These are phyloP conservation scores for Coemansia sp. DNA, from an alignment of 192 early-diverging fungal genomes.

Conservation along the genomic window DNA sequence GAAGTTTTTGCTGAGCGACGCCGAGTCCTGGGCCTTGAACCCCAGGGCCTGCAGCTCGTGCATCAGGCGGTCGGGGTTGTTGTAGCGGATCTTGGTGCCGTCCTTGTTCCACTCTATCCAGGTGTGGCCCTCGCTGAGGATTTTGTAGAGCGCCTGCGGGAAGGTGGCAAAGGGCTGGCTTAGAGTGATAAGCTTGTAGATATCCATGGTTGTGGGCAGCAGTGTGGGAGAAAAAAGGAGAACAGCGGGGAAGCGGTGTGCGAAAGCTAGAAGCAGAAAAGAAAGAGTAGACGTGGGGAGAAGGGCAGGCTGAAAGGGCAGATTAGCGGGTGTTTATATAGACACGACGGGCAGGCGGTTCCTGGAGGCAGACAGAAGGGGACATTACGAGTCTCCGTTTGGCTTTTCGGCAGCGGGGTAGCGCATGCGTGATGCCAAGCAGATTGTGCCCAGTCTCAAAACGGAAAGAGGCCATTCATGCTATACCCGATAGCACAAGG, in stretches of 20 bases:
- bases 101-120: constrained; percentile 55
- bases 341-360: neutral
- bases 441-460: constrained; percentile 7
- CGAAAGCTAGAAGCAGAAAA: neutral
- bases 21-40: constrained; percentile 54
- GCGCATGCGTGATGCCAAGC: constrained; percentile 11
- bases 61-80: constrained; percentile 50
- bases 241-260: neutral
- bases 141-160: constrained; percentile 51
- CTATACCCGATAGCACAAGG: constrained; percentile 1
- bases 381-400: neutral
- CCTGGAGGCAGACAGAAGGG: constrained; percentile 9
- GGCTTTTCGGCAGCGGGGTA: constrained; percentile 12
- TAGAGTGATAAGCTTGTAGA: constrained; percentile 44
- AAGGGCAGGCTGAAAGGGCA: constrained; percentile 6
- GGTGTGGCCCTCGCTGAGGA: constrained; percentile 36
- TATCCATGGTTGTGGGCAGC: constrained; percentile 30
- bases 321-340: neutral
- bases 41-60: constrained; percentile 52
- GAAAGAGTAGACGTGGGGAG: neutral
- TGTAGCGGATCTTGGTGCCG: constrained; percentile 47
- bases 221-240: neutral
- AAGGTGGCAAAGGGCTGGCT: constrained; percentile 46
- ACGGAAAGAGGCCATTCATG: constrained; percentile 8
- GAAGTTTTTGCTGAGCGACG: constrained; percentile 54